Conservation (phyloP, 805 yeast species). For the Starmerella roubikii region DNA sequence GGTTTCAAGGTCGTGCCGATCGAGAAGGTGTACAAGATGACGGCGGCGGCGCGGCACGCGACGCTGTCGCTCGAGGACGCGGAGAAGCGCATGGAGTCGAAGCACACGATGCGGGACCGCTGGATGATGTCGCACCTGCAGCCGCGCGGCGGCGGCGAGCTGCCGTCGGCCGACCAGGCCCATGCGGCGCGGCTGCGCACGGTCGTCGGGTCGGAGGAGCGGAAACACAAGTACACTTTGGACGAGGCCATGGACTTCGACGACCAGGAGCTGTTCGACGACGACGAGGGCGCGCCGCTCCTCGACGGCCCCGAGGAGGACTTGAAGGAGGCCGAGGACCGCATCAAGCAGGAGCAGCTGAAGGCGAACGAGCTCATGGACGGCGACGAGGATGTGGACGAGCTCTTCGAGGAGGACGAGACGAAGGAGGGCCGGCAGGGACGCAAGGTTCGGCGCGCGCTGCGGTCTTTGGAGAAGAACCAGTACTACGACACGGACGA, state of each 20-base stretch:
- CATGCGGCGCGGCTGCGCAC: constrained; percentile 20
- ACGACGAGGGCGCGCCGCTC: constrained; percentile 97
- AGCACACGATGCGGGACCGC: constrained; percentile 55
- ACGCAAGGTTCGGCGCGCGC: constrained; percentile 65
- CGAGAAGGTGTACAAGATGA: constrained; percentile 84
- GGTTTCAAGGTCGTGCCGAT: constrained; percentile 92
- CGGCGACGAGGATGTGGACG: constrained; percentile 44
- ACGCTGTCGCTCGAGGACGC: constrained; percentile 93
- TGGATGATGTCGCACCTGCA: constrained; percentile 79
- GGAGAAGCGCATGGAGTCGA: constrained; percentile 81
- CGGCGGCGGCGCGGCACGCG: constrained; percentile 85
- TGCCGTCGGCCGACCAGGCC: constrained; percentile 14
- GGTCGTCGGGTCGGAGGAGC: constrained; percentile 31
- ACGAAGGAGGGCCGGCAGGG: constrained; percentile 74
- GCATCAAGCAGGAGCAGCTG: constrained; percentile 28
- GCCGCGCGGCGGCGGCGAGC: constrained; percentile 7
- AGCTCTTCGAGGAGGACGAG: constrained; percentile 51
- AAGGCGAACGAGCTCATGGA: constrained; percentile 56
- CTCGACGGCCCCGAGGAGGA: constrained; percentile 94
- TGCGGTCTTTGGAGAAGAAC: constrained; percentile 72
- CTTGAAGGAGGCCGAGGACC: constrained; percentile 67
- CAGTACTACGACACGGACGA: constrained; percentile 80
- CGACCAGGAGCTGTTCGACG: constrained; percentile 87
- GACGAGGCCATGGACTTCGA: constrained; percentile 77
- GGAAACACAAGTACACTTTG: constrained; percentile 33